These are phyloP conservation scores for Evernia prunastri DNA, from an alignment of 495 filamentous ascomycete genomes.

Conservation along the genomic window DNA sequence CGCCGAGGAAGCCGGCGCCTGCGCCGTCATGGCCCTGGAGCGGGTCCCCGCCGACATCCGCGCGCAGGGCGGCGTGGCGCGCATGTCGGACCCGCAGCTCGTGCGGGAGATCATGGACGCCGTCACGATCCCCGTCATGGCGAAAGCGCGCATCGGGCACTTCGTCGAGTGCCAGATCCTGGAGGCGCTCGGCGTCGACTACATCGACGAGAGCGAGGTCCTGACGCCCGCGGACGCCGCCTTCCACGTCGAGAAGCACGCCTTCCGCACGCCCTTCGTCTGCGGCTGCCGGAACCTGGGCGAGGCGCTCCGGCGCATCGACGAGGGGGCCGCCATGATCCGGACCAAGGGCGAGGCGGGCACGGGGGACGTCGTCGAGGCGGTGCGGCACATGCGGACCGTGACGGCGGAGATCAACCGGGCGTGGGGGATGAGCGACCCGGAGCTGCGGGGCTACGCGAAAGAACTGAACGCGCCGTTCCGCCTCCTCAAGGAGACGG, in stretches of 20 bases:
- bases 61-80: conserved; percentile 81
- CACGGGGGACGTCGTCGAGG: conserved; percentile 97
- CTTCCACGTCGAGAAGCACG: conserved; percentile 86
- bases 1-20: conserved; percentile 92
- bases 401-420: conserved; percentile 77
- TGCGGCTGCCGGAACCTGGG: conserved; percentile 95
- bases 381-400: conserved; percentile 90
- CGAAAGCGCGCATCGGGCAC: conserved; percentile 96
- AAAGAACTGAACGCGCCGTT: conserved; percentile 73
- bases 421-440: conserved; percentile 61
- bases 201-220: conserved; percentile 96
- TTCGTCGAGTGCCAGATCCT: conserved; percentile 98
- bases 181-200: conserved; percentile 89
- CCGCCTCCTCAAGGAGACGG: conserved; percentile 75
- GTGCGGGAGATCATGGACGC: conserved; percentile 94
- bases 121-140: conserved; percentile 99
- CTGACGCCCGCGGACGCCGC: conserved; percentile 87
- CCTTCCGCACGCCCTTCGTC: conserved; percentile 84
- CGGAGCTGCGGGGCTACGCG: conserved; percentile 69
- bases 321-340: conserved; percentile 97
- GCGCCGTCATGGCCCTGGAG: conserved; percentile 97
- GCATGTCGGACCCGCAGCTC: conserved; percentile 94
- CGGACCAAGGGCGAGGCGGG: conserved; percentile 97
- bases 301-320: conserved; percentile 86
- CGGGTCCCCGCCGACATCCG: conserved; percentile 97